Evolutionary conservation across 139 green algal genomes (phyloP).

Genomic region (Chlorella sp.): DNA sequence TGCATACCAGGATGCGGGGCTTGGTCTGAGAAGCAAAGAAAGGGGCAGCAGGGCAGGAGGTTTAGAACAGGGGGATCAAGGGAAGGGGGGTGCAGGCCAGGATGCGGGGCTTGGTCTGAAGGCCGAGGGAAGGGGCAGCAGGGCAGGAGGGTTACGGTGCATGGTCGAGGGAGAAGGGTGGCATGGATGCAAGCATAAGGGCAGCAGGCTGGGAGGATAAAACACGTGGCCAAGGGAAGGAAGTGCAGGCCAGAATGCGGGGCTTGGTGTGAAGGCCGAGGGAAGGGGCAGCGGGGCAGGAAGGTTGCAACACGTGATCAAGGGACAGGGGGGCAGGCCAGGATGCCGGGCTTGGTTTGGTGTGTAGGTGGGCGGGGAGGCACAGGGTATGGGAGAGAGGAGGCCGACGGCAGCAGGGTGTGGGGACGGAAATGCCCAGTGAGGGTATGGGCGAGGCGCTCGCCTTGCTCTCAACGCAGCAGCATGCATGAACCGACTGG

Average conservation of each 20-base stretch:
- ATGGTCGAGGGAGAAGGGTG: no score
- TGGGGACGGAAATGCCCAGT: no score
- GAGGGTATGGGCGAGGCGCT: no score
- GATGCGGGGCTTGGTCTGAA: no score
- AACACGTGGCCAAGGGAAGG: constrained; percentile 48
- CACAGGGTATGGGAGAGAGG: no score
- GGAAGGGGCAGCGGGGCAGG: neutral
- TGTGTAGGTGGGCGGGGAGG: no score
- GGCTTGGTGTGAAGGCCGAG: constrained; percentile 51
- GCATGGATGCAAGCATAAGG: no score
- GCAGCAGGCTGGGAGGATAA: neutral
- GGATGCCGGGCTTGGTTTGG: neutral
- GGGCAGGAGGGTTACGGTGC: no score
- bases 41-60: neutral
- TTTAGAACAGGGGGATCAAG: neutral
- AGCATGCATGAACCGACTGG: no score
- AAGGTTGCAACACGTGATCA: no score
- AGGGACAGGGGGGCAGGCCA: no score
- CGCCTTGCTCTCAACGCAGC: no score
- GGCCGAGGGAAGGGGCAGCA: neutral
- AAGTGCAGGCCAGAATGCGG: constrained; percentile 92
- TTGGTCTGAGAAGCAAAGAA: constrained; percentile 39
- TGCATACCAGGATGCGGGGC: constrained; percentile 91
- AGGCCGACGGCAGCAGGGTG: neutral
- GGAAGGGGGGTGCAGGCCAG: neutral